Percentiles rank a stretch among this genome's conserved stretches.
These are phyloP conservation scores for Hibiscus tridactylites DNA, from an alignment of 345 rosid species.

Conservation along the genomic window DNA sequence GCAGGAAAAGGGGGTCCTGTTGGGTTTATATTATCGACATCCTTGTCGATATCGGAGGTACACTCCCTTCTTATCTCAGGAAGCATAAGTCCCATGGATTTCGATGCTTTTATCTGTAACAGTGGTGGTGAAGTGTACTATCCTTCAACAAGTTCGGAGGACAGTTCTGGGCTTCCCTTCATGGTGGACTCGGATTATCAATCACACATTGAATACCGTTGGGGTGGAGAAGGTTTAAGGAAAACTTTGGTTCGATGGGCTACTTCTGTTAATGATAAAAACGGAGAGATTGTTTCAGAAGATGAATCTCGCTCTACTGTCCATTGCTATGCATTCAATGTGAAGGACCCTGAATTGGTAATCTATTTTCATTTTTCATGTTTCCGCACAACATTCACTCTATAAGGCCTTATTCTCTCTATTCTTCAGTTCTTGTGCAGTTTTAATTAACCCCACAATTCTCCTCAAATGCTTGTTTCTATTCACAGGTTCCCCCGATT, in stretches of 20 bases:
- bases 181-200: slow-evolving; percentile 60
- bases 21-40: slow-evolving; percentile 61
- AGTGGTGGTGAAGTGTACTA: slow-evolving; percentile 77
- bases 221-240: slow-evolving; percentile 75
- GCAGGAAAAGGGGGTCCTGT: slow-evolving; percentile 28
- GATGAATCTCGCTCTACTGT: slow-evolving; percentile 46
- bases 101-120: slow-evolving; percentile 72
- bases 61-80: slow-evolving; percentile 39
- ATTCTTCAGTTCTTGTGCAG: neutral
- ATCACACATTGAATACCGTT: slow-evolving; percentile 66
- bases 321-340: slow-evolving; percentile 52
- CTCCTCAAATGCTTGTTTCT: slow-evolving; percentile 3
- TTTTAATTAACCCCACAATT: neutral
- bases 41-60: slow-evolving; percentile 57
- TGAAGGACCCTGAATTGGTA: slow-evolving; percentile 44
- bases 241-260: slow-evolving; percentile 69
- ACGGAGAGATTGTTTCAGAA: slow-evolving; percentile 32
- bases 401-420: neutral
- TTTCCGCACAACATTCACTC: neutral
- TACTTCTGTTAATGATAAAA: slow-evolving; percentile 39
- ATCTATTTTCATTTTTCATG: neutral
- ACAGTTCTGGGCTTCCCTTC: slow-evolving; percentile 33
- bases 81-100: slow-evolving; percentile 47
- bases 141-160: slow-evolving; percentile 46
- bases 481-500: slow-evolving; percentile 46